Conservation (phyloP, 2,329 filamentous ascomycete species). For the Aspergillus neotritici region DNA sequence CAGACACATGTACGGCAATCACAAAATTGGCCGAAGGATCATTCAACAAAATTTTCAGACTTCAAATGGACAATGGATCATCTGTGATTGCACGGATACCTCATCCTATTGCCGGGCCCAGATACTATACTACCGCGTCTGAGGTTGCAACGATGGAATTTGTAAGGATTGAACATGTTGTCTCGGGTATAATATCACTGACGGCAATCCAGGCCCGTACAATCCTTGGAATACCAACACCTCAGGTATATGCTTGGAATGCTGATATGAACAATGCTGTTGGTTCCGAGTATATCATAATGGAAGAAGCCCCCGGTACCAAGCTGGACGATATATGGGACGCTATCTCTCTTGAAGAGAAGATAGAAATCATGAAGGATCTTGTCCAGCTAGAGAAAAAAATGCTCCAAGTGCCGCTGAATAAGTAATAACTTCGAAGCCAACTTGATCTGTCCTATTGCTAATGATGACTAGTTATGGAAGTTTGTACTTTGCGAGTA, state of each 20-base stretch:
- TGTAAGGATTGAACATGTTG: constrained; percentile 9
- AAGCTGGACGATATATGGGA: constrained; percentile 24
- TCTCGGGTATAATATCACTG: constrained; percentile 2
- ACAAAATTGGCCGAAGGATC: constrained; percentile 35
- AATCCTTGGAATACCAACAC: constrained; percentile 14
- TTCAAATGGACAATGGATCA: constrained; percentile 21
- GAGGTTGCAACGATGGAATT: constrained; percentile 26
- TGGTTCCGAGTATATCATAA: constrained; percentile 25
- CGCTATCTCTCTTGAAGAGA: constrained; percentile 20
- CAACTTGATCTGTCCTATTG: neutral
- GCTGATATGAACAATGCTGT: constrained; percentile 16
- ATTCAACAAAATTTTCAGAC: constrained; percentile 31
- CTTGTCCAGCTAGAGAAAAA: constrained; percentile 35
- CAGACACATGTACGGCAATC: constrained; percentile 30
- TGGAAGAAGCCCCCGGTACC: constrained; percentile 26
- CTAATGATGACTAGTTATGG: constrained; percentile 27
- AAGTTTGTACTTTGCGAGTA: constrained; percentile 32
- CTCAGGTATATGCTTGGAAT: constrained; percentile 18
- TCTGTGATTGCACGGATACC: constrained; percentile 18
- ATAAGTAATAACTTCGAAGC: constrained; percentile 19
- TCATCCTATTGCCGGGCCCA: constrained; percentile 19
- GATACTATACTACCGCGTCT: constrained; percentile 18
- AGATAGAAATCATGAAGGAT: constrained; percentile 21
- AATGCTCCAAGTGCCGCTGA: constrained; percentile 32
- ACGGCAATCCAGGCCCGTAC: constrained; percentile 11